Evolutionary conservation across 371 early-diverging fungal genomes (phyloP).

Genomic region (Funneliformis caledonium): DNA sequence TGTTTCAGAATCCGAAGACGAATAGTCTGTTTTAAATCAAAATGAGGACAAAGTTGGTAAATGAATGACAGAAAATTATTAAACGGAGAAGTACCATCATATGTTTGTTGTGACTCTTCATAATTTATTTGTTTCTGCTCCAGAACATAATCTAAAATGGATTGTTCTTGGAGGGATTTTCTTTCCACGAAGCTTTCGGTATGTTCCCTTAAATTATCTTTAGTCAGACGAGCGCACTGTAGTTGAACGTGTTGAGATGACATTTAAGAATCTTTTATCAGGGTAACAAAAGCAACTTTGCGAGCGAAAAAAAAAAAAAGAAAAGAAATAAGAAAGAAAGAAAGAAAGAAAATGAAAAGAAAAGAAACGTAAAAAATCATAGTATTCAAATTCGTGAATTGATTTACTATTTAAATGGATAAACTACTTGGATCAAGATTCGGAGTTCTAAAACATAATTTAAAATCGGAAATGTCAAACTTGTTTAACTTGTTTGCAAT

Average conservation of each 20-base stretch:
- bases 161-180: background rate
- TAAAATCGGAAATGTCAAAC: too few relatives aligned
- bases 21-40: background rate
- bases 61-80: background rate
- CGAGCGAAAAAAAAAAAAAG: background rate
- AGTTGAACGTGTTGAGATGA: background rate
- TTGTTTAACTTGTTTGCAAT: too few relatives aligned
- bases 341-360: too few relatives aligned
- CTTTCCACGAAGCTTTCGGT: background rate
- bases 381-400: too few relatives aligned
- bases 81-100: background rate
- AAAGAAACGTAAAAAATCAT: too few relatives aligned
- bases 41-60: background rate
- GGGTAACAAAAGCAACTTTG: background rate
- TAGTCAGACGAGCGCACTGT: background rate
- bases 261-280: background rate
- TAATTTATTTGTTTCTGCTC: constrained; percentile 10
- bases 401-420: too few relatives aligned
- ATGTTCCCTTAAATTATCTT: background rate
- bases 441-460: too few relatives aligned
- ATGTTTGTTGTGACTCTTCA: background rate
- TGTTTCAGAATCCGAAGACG: background rate
- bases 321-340: too few relatives aligned
- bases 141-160: background rate
- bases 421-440: too few relatives aligned